Evolutionary conservation across 2,329 filamentous ascomycete species (phyloP), one percentile per base, ranked within the genome.

Genomic region (Aspergillus ibericus): DNA sequence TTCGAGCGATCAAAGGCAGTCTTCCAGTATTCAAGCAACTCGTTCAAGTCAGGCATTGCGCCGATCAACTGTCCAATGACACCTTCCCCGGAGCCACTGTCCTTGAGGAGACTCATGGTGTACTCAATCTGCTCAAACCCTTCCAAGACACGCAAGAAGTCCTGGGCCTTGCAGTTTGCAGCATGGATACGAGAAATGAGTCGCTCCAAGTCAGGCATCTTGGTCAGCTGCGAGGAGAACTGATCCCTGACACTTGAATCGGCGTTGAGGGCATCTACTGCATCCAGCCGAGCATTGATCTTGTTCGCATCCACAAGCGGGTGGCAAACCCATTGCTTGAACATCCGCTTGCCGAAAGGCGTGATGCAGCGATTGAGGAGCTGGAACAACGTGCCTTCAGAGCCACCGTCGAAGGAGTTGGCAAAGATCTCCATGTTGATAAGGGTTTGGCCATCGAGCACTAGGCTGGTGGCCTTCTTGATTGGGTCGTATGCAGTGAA

Each of bases 41-140:
- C 83, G 18, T 82, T 82, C 2, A 99, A 83, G 69, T 96, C 85
- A 0, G 95, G 95, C 92, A 99, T 96, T 0, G 88, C 83, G 0
- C 85, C 78, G 44, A 98, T 86, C 38, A 99, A 84, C 54, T 92
- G 88, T 58, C 92, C 90, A 42, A 99, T 89, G 2, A 98, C 83
- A 2, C 92, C 90, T 51, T 92, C 88, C 2, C 89, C 90, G n/a
- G 88, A 85, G 54, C 88, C 86, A 67, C 90, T 90, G 8, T 88
- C 83, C 48, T 84, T 82, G 1, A 98, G 83, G 20, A 98, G 82
- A 53, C 86, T 85, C 83, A 96, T 91, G 0, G 93, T 96, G 73
- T 96, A 95, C 63, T 97, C 92, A 47, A 99, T 98, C 75, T 97
- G 93, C 78, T 98, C 95, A 67, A 97, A 99, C 0, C 95, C 95